Conservation (phyloP, 1,284 basidiomycete species). For the Ganoderma multipileum region DNA sequence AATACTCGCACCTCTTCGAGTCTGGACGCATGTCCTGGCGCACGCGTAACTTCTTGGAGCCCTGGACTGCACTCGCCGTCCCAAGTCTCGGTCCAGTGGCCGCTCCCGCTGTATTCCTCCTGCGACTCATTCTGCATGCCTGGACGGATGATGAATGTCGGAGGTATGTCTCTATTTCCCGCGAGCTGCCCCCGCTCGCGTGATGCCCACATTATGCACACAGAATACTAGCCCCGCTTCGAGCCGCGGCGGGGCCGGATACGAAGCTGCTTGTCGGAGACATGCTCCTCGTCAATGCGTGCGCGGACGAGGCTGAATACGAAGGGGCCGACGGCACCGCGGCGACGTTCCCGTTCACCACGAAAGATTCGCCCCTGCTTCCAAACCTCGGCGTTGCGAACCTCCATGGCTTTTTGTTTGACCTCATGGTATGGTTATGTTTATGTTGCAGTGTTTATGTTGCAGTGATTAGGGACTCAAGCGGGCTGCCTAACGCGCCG, state of each 20-base stretch:
- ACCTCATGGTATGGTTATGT: too few species aligned
- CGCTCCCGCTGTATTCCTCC: conserved; percentile 57
- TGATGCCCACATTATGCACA: too few species aligned
- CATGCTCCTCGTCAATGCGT: conserved; percentile 23
- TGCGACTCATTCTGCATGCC: conserved; percentile 75
- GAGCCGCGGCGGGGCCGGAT: conserved; percentile 42
- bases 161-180: too few species aligned
- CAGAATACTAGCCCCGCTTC: conserved; percentile 44
- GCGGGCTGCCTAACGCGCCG: too few species aligned
- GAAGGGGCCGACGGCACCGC: conserved; percentile 13
- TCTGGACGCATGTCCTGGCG: conserved; percentile 33
- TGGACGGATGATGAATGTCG: conserved; percentile 60
- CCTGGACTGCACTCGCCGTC: conserved; percentile 29
- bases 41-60: conserved; percentile 69
- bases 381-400: conserved; percentile 15
- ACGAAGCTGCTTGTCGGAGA: conserved; percentile 73
- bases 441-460: too few species aligned
- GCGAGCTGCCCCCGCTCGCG: too few species aligned
- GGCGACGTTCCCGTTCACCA: conserved; percentile 23
- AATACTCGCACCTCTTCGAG: conserved; percentile 31
- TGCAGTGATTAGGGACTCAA: too few species aligned
- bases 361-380: conserved; percentile 14
- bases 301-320: conserved; percentile 6
- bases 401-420: too few species aligned
- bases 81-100: neutral